phyloP scores from a whole-genome alignment of 192 early-diverging fungal species.

The Linnemannia elongata region DNA sequence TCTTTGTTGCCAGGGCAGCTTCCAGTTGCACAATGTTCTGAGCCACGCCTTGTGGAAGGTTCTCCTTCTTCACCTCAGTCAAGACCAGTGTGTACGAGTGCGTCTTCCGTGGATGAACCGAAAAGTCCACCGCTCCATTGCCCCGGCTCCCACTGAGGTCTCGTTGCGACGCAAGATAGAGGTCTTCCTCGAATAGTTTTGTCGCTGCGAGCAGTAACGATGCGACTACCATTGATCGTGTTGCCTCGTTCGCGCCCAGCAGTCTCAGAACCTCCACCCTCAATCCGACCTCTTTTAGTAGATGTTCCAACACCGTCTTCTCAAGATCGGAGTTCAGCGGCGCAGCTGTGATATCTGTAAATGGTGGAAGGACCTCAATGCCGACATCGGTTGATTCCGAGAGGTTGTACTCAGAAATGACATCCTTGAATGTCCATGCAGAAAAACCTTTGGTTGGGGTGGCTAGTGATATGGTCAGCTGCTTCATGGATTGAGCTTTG shows the following conservation, averaged over 20 bases:
- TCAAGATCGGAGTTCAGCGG: constrained; percentile 9
- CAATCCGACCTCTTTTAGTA: constrained; percentile 13
- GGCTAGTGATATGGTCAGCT: constrained; percentile 8
- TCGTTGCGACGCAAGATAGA: constrained; percentile 11
- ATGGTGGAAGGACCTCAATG: background rate
- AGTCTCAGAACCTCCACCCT: background rate
- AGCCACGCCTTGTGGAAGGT: constrained; percentile 17
- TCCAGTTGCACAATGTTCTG: constrained; percentile 37
- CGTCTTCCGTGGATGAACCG: constrained; percentile 8
- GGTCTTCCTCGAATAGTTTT: constrained; percentile 19
- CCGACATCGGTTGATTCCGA: background rate
- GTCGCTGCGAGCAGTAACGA: constrained; percentile 20
- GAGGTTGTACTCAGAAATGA: constrained; percentile 26
- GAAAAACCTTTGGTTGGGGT: constrained; percentile 28
- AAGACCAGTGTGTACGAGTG: background rate
- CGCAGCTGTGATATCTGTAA: constrained; percentile 1
- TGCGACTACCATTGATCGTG: constrained; percentile 21
- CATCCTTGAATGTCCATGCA: constrained; percentile 37
- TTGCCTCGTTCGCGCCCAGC: constrained; percentile 19
- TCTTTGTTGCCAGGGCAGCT: constrained; percentile 12
- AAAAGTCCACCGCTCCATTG: constrained; percentile 33
- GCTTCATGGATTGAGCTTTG: too few relatives aligned
- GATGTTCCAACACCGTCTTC: background rate
- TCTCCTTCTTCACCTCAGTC: constrained; percentile 33
- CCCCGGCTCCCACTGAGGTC: constrained; percentile 28